Conservation (phyloP, 2,329 filamentous ascomycete genomes). For the Phaeophleospora eucalypticola region DNA sequence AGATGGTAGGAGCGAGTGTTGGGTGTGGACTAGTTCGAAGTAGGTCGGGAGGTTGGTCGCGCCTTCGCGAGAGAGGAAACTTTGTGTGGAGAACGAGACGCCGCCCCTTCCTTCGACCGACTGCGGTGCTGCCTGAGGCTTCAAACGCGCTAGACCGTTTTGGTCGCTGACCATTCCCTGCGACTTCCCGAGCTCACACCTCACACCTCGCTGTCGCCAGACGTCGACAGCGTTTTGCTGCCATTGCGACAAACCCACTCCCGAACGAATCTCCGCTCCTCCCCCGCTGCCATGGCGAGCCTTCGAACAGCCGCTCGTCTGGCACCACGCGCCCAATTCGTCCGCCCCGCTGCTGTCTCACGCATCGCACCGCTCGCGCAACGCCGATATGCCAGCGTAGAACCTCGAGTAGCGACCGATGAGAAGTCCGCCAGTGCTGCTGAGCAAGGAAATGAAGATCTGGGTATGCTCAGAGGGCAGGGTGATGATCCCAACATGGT, state of each 20-base stretch:
- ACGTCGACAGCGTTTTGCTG: not conserved
- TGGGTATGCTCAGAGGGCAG: constrained; percentile 12
- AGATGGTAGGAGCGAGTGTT: too few relatives aligned
- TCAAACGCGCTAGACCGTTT: not conserved
- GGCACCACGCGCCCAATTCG: constrained; percentile 27
- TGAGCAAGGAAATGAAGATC: constrained; percentile 28
- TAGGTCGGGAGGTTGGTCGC: not conserved
- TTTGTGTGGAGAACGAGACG: too few relatives aligned
- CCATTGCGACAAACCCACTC: constrained; percentile 3
- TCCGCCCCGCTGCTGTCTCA: constrained; percentile 21
- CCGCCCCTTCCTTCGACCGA: too few relatives aligned
- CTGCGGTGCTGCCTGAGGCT: too few relatives aligned
- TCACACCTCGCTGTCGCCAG: not conserved
- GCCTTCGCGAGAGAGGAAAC: not conserved
- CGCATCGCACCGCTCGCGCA: constrained; percentile 20
- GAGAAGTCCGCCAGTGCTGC: constrained; percentile 23
- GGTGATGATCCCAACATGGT: constrained; percentile 32
- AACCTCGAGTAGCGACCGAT: constrained; percentile 19
- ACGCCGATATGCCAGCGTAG: constrained; percentile 23
- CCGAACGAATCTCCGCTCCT: constrained; percentile 1
- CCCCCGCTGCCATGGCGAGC: constrained; percentile 22
- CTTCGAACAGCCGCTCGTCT: constrained; percentile 25
- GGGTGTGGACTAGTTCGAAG: too few relatives aligned
- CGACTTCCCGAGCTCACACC: not conserved
- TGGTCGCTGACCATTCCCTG: not conserved